phyloP scores from a whole-genome alignment of 805 yeast species.

The Pichia eremophila region DNA sequence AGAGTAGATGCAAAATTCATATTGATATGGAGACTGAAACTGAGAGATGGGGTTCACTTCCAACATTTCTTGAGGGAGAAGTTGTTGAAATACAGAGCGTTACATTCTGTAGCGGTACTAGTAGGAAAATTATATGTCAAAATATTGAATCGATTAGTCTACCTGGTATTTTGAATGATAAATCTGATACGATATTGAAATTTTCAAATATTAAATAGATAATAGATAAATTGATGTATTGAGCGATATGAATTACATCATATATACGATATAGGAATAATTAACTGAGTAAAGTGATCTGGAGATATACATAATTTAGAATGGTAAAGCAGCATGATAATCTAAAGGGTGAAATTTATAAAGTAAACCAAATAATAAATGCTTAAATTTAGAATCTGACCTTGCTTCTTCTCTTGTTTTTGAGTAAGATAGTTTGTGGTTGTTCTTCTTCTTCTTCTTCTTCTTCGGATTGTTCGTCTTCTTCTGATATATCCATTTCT shows the following conservation, averaged over 20 bases:
- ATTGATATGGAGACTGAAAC: conserved; percentile 3
- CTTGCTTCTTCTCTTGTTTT: conserved; percentile 44
- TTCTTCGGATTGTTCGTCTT: conserved; percentile 39
- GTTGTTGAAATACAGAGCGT: conserved; percentile 16
- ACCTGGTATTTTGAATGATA: neutral
- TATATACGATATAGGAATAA: neutral
- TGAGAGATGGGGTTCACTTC: neutral
- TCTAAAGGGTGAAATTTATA: neutral
- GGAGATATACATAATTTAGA: neutral
- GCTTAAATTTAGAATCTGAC: conserved; percentile 32
- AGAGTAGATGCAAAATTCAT: conserved; percentile 1
- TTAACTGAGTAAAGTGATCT: neutral
- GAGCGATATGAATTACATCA: neutral
- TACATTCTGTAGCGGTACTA: neutral
- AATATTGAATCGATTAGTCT: neutral
- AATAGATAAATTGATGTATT: neutral
- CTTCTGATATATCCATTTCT: conserved; percentile 38
- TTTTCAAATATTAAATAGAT: neutral
- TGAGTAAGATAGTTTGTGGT: conserved; percentile 48
- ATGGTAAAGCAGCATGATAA: neutral
- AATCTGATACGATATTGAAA: neutral
- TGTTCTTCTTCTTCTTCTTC: conserved; percentile 33
- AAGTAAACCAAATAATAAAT: neutral
- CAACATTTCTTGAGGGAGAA: neutral
- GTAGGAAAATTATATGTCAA: neutral